Base-by-base conservation (phyloP, 768 basidiomycete genomes). In the Melanogaster broomeanus region DNA sequence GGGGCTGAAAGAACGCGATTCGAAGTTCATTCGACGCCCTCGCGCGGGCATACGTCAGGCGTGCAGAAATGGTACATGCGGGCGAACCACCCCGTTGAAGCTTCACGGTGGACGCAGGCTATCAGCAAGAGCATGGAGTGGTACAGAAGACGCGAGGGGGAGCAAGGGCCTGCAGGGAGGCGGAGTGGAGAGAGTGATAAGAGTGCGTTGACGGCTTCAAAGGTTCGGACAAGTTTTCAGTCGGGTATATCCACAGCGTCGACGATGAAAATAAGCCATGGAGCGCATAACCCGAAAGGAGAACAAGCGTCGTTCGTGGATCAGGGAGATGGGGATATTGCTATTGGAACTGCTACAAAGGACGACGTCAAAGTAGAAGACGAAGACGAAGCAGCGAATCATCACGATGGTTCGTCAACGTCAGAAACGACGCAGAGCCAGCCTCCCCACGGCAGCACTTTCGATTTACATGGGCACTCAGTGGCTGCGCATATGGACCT, bases 41-140 rank as follows among this genome's bases (percentile, higher is more conserved):
- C 76, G 4, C 73, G 77, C 15, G 76, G 78, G 3, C 72, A 77
- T 38, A 64, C 72, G 18, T 56, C 74, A 15, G 71, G 72, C 5
- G 70, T 73, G 0, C 85, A 88, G 61, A 90, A 85, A 66, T 91
- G 90, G 90, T 87, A 87, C 65, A 76, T 93, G 69, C 87, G 85
- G 50, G 88, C 88, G 0, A 89, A 85, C 55, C 93, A 97, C 60
- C 91, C 88, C 0, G 90, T 90, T 6, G 95, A 98, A 68, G 91
- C 91, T 5, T 78, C 87, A 4, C 79, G 94, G 11, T 98, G 95
- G 95, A 82, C 84, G 2, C 83, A 87, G 51, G 88, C 87, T 0
- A 79, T 98, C 42, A 69, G 72, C 16, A 81, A 80, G 63, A 86
- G 84, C 55, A 86, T 93, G 52, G 89, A 93, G 28, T 87, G 83